phyloP scores from a whole-genome alignment of 371 early-diverging fungal species.

The Mortierella polycephala region DNA sequence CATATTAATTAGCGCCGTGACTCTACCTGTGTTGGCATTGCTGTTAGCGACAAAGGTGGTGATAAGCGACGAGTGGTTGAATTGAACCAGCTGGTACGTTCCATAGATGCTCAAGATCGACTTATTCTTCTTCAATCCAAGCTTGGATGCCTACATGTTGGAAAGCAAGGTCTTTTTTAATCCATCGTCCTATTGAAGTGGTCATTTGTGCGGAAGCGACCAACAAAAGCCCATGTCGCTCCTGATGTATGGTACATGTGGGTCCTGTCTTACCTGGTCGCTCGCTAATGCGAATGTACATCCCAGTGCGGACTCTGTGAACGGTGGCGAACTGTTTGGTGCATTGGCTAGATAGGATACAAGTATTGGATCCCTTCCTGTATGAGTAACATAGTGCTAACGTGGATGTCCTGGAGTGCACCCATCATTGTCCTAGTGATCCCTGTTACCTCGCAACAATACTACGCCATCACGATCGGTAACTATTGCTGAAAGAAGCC shows the following conservation, averaged over 20 bases:
- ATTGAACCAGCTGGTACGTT: slow-evolving; percentile 69
- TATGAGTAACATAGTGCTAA: background rate
- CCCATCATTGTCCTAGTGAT: too few species aligned
- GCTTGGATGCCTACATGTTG: slow-evolving; percentile 66
- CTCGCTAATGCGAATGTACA: slow-evolving; percentile 54
- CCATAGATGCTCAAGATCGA: slow-evolving; percentile 69
- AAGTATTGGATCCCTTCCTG: slow-evolving; percentile 1
- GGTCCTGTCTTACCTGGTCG: slow-evolving; percentile 31
- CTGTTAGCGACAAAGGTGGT: slow-evolving; percentile 68
- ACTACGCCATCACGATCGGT: slow-evolving; percentile 75
- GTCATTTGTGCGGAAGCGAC: too few species aligned
- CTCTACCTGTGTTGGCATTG: slow-evolving; percentile 67
- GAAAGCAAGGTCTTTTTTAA: background rate
- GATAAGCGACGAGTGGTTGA: slow-evolving; percentile 66
- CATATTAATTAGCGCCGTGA: background rate
- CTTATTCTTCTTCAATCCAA: slow-evolving; percentile 70
- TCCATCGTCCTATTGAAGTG: background rate
- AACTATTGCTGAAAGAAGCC: slow-evolving; percentile 65
- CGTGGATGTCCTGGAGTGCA: too few species aligned
- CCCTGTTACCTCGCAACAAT: slow-evolving; percentile 61
- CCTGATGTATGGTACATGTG: background rate
- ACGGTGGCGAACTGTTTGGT: slow-evolving; percentile 42
- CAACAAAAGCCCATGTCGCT: background rate
- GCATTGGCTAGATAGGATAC: slow-evolving; percentile 33
- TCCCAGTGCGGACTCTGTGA: slow-evolving; percentile 53